Evolutionary conservation across 129 eudicot genomes (phyloP), one percentile per base, ranked within the genome.

Genomic region (Lonicera japonica): DNA sequence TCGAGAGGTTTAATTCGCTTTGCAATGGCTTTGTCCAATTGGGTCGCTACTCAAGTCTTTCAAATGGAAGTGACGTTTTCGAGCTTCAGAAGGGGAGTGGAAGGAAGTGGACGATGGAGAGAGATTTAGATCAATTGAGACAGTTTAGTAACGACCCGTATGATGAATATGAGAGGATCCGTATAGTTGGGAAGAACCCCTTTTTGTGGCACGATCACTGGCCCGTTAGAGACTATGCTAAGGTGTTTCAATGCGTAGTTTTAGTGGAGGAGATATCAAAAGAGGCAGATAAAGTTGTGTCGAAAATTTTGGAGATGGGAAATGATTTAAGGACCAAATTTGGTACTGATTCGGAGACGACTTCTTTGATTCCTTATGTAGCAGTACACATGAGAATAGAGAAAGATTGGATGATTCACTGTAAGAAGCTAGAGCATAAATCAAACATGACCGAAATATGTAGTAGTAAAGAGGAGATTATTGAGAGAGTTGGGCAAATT

Each of bases 351-450:
- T 41, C 22, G 17, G 61, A 55, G 25, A 65, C 63, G 21, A 76
- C 65, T 16, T 83, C 95, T 23, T 94, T 60, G 21, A 76, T 64
- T 16, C 83, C 95, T 23, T 94, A 80, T 56, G 74, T 88, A 34
- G 96, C 99, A 0, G 90, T 94, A n/a, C 99, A 94, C 71, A 94
- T 94, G 99, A 85, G 99, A 59, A 88, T 94, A 21, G 99, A 94
- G 68, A 94, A 80, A 48, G 99, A 94, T 63, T 94, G 99, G 99
- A 94, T 85, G 99, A 94, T 94, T 23, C 99, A 94, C 50, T 94
- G 99, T 64, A 88, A 85, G 70, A 94, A 94, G 12, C 61, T 67
- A 22, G 89, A 94, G 71, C 85, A 79, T 36, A 77, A 85, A 73
- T 79, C 80, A 41, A 83, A 81, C 29, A 20, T 80, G 2, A 73